These are phyloP conservation scores for Salvia miltiorrhiza DNA, from an alignment of 257 asterid genomes.

Conservation along the genomic window DNA sequence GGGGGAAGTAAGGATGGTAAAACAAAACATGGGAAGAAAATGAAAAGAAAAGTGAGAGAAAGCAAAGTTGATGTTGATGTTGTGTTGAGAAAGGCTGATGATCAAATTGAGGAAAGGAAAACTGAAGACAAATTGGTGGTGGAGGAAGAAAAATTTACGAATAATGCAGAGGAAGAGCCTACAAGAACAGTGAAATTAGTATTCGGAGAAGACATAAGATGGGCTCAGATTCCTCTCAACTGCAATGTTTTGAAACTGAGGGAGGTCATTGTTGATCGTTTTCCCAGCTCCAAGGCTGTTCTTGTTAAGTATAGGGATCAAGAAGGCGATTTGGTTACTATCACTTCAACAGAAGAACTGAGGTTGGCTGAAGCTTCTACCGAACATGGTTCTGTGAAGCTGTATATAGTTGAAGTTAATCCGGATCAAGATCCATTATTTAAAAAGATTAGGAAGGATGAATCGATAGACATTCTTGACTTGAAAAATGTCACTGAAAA, in stretches of 20 bases:
- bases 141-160: slow-evolving; percentile 54
- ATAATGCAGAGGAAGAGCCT: slow-evolving; percentile 38
- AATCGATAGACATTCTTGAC: slow-evolving; percentile 10
- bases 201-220: slow-evolving; percentile 82
- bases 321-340: slow-evolving; percentile 86
- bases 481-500: slow-evolving; percentile 28
- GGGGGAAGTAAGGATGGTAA: slow-evolving; percentile 14
- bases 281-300: slow-evolving; percentile 46
- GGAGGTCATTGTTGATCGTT: slow-evolving; percentile 57
- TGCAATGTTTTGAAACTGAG: slow-evolving; percentile 53
- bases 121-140: slow-evolving; percentile 47
- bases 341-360: slow-evolving; percentile 72
- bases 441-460: slow-evolving; percentile 29
- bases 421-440: slow-evolving; percentile 68
- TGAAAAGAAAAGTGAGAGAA: slow-evolving; percentile 11
- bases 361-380: slow-evolving; percentile 78
- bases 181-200: slow-evolving; percentile 58
- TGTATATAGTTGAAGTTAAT: slow-evolving; percentile 60
- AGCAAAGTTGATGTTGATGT: slow-evolving; percentile 19
- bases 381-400: slow-evolving; percentile 57
- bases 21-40: slow-evolving; percentile 17
- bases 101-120: slow-evolving; percentile 28
- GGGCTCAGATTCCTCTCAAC: slow-evolving; percentile 68
- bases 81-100: slow-evolving; percentile 21
- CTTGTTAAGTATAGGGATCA: slow-evolving; percentile 81